Evolutionary conservation across 768 basidiomycete genomes (phyloP).

Genomic region (Daedaleopsis sinensis): DNA sequence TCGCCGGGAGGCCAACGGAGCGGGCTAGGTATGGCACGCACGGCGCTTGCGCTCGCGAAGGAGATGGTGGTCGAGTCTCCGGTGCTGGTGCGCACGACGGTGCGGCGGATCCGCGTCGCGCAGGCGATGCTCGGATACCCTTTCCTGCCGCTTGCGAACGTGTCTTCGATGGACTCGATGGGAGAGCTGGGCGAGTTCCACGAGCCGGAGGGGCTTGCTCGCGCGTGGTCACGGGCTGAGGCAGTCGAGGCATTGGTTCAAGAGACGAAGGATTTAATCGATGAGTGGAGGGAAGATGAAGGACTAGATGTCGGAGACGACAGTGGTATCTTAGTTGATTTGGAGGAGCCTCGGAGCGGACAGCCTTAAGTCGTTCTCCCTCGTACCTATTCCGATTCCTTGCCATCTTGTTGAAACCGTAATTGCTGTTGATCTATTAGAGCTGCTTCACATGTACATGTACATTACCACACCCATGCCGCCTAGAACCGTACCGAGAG

Average conservation of each 20-base stretch:
- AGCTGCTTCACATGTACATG: too few species aligned
- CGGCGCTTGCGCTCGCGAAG: constrained; percentile 31
- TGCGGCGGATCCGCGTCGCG: constrained; percentile 60
- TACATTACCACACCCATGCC: too few species aligned
- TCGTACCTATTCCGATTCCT: too few species aligned
- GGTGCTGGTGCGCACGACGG: constrained; percentile 58
- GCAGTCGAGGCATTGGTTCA: constrained; percentile 54
- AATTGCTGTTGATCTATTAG: too few species aligned
- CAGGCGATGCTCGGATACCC: constrained; percentile 68
- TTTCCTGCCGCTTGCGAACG: constrained; percentile 50
- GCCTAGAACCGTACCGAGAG: too few species aligned
- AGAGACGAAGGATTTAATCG: constrained; percentile 59
- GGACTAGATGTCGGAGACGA: constrained; percentile 18
- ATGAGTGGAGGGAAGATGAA: constrained; percentile 51
- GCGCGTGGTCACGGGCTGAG: constrained; percentile 55
- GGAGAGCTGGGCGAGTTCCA: constrained; percentile 19
- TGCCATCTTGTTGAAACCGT: too few species aligned
- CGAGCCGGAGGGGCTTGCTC: constrained; percentile 27
- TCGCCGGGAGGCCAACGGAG: constrained; percentile 11
- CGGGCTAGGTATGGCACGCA: constrained; percentile 9
- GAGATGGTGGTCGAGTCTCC: constrained; percentile 52
- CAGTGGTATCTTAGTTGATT: constrained; percentile 24
- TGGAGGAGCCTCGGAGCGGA: constrained; percentile 17
- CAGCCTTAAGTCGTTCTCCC: neutral
- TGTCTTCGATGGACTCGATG: constrained; percentile 33